A percentile compares a stretch with the other conserved stretches of the same genome.
These are phyloP conservation scores for Solanum virginianum DNA, from an alignment of 257 asterid genomes.

Conservation along the genomic window DNA sequence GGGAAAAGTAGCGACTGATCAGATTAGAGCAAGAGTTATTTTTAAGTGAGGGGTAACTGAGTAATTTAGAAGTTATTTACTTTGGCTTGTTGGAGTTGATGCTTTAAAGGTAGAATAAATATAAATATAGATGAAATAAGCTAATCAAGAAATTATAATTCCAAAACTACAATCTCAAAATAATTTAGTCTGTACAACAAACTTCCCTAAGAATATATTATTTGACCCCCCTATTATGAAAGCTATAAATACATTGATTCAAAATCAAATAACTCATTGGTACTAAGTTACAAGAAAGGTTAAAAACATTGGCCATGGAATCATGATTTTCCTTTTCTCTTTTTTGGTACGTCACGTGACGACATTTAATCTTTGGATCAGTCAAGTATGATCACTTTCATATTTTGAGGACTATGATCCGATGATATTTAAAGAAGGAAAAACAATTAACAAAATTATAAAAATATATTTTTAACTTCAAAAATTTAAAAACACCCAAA, in stretches of 20 bases:
- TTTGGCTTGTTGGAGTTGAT: no score
- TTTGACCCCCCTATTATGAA: not conserved
- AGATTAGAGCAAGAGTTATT: no score
- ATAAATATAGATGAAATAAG: no score
- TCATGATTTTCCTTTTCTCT: not conserved
- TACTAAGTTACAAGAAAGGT: not conserved
- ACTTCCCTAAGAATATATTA: not conserved
- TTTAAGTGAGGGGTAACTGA: no score
- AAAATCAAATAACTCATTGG: not conserved
- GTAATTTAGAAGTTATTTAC: no score
- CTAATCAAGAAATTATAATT: no score
- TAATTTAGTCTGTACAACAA: no score
- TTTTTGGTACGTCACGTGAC: not conserved
- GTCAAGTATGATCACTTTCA: not conserved
- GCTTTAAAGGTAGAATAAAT: no score
- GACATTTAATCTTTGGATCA: not conserved
- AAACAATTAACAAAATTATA: not conserved
- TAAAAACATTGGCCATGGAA: not conserved
- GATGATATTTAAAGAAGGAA: not conserved
- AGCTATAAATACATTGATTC: not conserved
- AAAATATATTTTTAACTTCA: not conserved
- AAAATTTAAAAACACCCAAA: not conserved
- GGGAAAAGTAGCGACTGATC: no score
- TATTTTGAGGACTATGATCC: not conserved
- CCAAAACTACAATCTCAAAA: not conserved